Evolutionary conservation across 164 flowering plant genomes (phyloP), one percentile per base, ranked within the genome.

Genomic region (Cinnamomum micranthum): DNA sequence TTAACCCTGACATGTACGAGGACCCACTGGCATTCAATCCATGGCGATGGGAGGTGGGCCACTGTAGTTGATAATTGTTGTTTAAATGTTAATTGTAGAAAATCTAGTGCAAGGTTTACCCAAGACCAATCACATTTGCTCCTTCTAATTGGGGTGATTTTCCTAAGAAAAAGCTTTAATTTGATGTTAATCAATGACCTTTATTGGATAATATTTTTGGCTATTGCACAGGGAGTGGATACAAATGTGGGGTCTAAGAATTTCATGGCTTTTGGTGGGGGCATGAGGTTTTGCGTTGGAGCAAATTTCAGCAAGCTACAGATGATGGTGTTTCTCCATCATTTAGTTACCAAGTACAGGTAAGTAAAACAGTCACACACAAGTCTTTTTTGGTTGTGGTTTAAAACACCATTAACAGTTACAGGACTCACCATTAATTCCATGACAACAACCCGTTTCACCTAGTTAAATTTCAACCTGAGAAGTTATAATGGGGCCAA

Each of bases 1-100:
- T 94, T 77, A 87, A 94, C 77, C 97, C 97, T 68, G 78, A 76
- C 74, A 87, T 70, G 68, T 94, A 88, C 75, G 83, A 82, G 68
- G 85, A 94, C 75, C 97, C 98, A n/a, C 87, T 91, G 24, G 73
- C 80, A 55, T 94, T 94, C 80, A 89, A 94, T 84, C 98, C 98
- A 67, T 73, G 83, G 86, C 83, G 98, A 87, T 94, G 98, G 98
- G 82, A 91, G 89, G 98, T 91, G 74, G 50, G 87, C 47, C 69
- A 4, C 24, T 63, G 12, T 35, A 59, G 13, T 62, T 31, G 50
- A 51, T 24, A 9, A 41, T 41, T 41, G 47, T 41, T 41, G 47
- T 41, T 41, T 1, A 41, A 9, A 41, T 41, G 47, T 41, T 41
- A 7, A 41, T 9, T 41, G 2, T 7, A 41, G 10, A 41, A 41